Percentiles rank a stretch among this genome's conserved stretches.
Evolutionary conservation across 2,329 filamentous ascomycete species (phyloP).

Genomic region (Cercospora zeina): DNA sequence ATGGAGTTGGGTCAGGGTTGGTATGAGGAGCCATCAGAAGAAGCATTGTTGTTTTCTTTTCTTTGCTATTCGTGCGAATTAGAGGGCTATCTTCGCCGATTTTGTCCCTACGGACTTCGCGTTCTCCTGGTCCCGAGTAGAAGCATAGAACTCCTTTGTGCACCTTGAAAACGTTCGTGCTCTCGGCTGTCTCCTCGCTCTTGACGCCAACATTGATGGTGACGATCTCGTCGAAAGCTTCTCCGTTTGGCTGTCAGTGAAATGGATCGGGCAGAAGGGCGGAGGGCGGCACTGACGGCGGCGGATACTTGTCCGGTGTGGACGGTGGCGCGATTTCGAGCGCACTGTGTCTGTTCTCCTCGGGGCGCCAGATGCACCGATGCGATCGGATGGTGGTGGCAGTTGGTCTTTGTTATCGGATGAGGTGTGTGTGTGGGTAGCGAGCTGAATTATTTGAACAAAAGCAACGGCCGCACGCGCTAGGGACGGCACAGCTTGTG

Average conservation of each 20-base stretch:
- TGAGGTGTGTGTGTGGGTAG: no score
- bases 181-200: neutral
- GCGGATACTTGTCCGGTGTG: neutral
- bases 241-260: neutral
- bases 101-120: no score
- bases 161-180: neutral
- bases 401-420: no score
- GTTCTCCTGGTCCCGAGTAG: neutral
- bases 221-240: neutral
- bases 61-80: no score
- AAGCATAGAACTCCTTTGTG: neutral
- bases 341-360: neutral
- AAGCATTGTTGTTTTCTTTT: no score
- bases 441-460: no score
- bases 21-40: no score
- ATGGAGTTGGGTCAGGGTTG: no score
- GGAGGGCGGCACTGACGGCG: neutral
- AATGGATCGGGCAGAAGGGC: no score
- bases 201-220: neutral
- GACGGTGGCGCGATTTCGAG: neutral
- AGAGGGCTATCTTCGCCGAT: no score
- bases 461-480: neutral
- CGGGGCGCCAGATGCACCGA: neutral
- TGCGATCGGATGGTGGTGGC: no score
- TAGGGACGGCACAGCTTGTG: neutral